Percentiles rank a stretch among this genome's conserved stretches.
phyloP scores from a whole-genome alignment of 306 rosid species.

The Senna tora region DNA sequence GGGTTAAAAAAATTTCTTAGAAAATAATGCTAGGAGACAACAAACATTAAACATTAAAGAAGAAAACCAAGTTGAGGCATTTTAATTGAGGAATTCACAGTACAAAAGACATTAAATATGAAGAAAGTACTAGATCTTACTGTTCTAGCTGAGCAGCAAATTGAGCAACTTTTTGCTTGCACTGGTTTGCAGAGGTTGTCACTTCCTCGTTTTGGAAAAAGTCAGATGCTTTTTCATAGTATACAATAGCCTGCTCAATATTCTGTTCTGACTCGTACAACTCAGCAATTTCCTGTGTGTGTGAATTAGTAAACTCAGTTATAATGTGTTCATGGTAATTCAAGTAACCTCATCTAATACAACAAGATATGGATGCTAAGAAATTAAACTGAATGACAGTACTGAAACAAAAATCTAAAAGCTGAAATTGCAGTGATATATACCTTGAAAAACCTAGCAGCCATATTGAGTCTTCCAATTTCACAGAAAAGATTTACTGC shows the following conservation, averaged over 20 bases:
- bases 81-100: slow-evolving; percentile 14
- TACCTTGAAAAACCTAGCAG: slow-evolving; percentile 94
- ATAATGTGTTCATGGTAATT: slow-evolving; percentile 29
- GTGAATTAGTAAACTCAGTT: slow-evolving; percentile 33
- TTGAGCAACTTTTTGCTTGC: slow-evolving; percentile 98
- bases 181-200: slow-evolving; percentile 81
- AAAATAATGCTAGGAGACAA: slow-evolving; percentile 14
- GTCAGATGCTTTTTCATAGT: slow-evolving; percentile 87
- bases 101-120: slow-evolving; percentile 19
- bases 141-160: slow-evolving; percentile 91
- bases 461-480: slow-evolving; percentile 97
- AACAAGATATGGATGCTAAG: slow-evolving; percentile 10
- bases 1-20: slow-evolving; percentile 2
- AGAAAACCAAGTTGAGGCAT: slow-evolving; percentile 10
- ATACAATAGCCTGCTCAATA: slow-evolving; percentile 75
- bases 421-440: background rate
- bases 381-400: slow-evolving; percentile 17
- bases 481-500: slow-evolving; percentile 86
- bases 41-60: background rate
- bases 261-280: slow-evolving; percentile 84
- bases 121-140: slow-evolving; percentile 51
- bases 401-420: slow-evolving; percentile 23
- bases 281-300: slow-evolving; percentile 88
- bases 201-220: slow-evolving; percentile 91
- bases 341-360: background rate